A percentile compares a stretch with the other conserved stretches of the same genome.
These are phyloP conservation scores for Candida pseudoviswanathii DNA, from an alignment of 1,139 yeast genomes.

Conservation along the genomic window DNA sequence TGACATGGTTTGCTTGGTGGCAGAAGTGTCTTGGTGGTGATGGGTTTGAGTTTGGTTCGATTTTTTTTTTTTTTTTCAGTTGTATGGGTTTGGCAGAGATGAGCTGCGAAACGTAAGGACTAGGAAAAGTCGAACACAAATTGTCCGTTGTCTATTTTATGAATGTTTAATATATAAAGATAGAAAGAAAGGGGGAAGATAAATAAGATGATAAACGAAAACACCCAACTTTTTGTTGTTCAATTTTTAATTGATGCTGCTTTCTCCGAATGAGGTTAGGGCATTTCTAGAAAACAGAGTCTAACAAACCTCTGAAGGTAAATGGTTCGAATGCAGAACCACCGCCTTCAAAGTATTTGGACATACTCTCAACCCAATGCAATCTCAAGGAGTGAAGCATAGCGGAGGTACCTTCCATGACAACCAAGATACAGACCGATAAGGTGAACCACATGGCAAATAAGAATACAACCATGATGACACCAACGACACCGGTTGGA, in stretches of 20 bases:
- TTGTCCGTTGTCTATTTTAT: background rate
- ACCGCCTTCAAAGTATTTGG: slow-evolving; percentile 83
- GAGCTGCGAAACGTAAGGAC: slow-evolving; percentile 1
- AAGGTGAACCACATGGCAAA: slow-evolving; percentile 81
- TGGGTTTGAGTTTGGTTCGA: background rate
- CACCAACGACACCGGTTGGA: slow-evolving; percentile 51
- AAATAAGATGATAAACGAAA: background rate
- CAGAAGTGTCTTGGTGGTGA: background rate
- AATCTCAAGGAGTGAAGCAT: slow-evolving; percentile 83
- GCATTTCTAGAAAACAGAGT: slow-evolving; percentile 23
- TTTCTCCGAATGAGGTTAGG: background rate
- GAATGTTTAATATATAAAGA: too few relatives aligned
- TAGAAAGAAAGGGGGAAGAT: background rate
- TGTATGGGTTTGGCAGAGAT: background rate
- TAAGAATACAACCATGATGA: slow-evolving; percentile 55
- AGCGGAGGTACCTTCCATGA: slow-evolving; percentile 88
- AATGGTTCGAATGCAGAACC: slow-evolving; percentile 74
- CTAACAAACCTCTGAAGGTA: slow-evolving; percentile 48
- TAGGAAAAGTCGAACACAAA: too few relatives aligned
- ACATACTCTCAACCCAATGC: slow-evolving; percentile 90
- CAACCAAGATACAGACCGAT: slow-evolving; percentile 71
- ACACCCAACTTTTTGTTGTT: too few relatives aligned
- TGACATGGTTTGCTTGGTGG: slow-evolving; percentile 27
- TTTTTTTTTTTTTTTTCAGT: background rate
- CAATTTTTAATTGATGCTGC: too few relatives aligned